phyloP scores from a whole-genome alignment of 805 yeast genomes.

The Lipomyces sp. region DNA sequence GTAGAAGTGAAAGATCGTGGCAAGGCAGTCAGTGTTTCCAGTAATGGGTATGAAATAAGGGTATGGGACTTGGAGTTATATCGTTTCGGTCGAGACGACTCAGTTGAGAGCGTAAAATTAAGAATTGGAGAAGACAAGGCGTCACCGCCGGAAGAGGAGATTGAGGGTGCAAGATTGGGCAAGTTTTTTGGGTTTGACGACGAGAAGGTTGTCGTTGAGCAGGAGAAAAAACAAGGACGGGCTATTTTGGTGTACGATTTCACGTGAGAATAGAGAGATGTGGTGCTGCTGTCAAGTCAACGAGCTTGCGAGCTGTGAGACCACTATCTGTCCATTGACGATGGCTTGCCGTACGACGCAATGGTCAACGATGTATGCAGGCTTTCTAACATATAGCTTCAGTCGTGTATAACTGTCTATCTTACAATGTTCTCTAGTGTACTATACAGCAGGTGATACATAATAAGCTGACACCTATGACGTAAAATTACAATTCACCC shows the following conservation, averaged over 20 bases:
- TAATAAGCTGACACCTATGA: not conserved
- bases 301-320: too few relatives aligned
- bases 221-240: slow-evolving; percentile 13
- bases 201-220: slow-evolving; percentile 33
- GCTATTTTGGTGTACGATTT: slow-evolving; percentile 25
- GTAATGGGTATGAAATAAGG: slow-evolving; percentile 25
- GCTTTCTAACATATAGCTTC: not conserved
- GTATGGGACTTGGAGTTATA: slow-evolving; percentile 28
- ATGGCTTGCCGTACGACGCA: not conserved
- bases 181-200: slow-evolving; percentile 30
- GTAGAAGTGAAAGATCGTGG: slow-evolving; percentile 31
- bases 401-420: not conserved
- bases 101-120: slow-evolving; percentile 19
- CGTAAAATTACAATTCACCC: slow-evolving; percentile 14
- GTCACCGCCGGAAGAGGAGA: not conserved
- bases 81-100: not conserved
- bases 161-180: slow-evolving; percentile 12
- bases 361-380: not conserved
- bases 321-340: not conserved
- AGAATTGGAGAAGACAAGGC: not conserved
- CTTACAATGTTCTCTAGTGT: not conserved
- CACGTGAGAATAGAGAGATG: slow-evolving; percentile 13
- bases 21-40: slow-evolving; percentile 28
- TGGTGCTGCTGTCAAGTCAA: not conserved
- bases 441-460: not conserved